Evolutionary conservation across 306 rosid genomes (phyloP), one percentile per base, ranked within the genome.

Genomic region (Trifolium fragiferum): DNA sequence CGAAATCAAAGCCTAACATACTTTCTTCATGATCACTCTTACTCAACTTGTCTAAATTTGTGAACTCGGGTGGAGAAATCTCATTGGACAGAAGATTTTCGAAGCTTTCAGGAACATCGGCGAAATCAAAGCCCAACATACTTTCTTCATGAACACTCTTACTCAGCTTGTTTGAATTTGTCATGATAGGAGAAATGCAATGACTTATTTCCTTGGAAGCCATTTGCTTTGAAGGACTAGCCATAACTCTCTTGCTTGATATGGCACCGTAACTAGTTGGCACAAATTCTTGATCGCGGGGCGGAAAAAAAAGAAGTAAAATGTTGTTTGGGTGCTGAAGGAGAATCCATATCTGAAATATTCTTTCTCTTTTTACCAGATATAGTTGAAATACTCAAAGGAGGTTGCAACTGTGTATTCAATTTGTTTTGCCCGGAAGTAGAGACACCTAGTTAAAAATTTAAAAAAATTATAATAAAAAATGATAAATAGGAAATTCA

Each of bases 171-270:
- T n/a, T n/a, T n/a, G 37, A 33, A 33, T 33, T 33, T 33, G 37
- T 33, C 37, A 33, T 33, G 7, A 33, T 8, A 10, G 97, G 98
- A 35, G 95, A 86, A 76, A 85, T 85, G 76, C 90, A 85, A 40
- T 80, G 93, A 80, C 90, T 89, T 21, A 85, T 87, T 79, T 90
- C 93, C 73, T 89, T 85, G 83, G 84, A 82, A 70, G 89, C 84
- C 62, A 87, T 76, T 78, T 93, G 90, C 61, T 89, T 84, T 46
- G 82, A 79, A 53, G 98, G 98, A 55, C 92, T 91, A n/a, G 89
- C 87, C 62, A 87, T 89, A 66, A 93, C 96, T 75, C 97, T 89
- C 83, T 89, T 93, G 46, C 93, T 88, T 46, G 98, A 85, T 73
- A 91, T 88, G 59, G 91, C 90, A 53, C 93, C 85, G 85, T 93